Percentiles rank a stretch among this genome's conserved stretches.
These are phyloP conservation scores for Bassia scoparia DNA, from an alignment of 148 eudicot genomes.

Conservation along the genomic window DNA sequence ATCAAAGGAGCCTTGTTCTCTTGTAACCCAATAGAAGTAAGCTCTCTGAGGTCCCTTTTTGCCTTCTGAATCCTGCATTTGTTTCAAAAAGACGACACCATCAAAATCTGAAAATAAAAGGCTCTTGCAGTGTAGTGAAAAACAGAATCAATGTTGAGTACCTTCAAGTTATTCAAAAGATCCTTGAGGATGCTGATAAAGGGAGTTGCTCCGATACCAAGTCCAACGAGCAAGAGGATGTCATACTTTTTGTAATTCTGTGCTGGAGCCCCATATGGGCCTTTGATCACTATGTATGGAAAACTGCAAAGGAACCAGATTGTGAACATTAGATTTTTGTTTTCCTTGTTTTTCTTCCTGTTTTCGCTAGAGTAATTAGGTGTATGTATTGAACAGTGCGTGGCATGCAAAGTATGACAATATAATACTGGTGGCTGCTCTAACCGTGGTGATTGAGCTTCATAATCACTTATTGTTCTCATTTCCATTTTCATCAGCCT, in stretches of 20 bases:
- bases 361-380: neutral
- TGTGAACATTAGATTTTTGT: neutral
- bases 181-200: constrained; percentile 90
- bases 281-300: constrained; percentile 74
- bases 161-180: constrained; percentile 56
- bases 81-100: neutral
- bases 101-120: neutral
- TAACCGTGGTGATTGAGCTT: constrained; percentile 46
- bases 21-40: constrained; percentile 86
- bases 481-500: constrained; percentile 67
- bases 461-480: constrained; percentile 34
- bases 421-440: constrained; percentile 8
- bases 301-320: constrained; percentile 38
- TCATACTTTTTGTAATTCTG: constrained; percentile 81
- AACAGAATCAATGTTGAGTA: neutral
- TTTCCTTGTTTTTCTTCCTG: neutral
- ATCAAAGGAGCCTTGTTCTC: constrained; percentile 91
- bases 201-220: constrained; percentile 98
- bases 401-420: no score
- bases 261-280: constrained; percentile 97
- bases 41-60: constrained; percentile 69
- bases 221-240: constrained; percentile 75
- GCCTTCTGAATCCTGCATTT: constrained; percentile 37
- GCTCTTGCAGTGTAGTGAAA: neutral
- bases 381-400: no score